phyloP scores from a whole-genome alignment of 1,139 yeast species.

The Magnusiomyces fungicola region DNA sequence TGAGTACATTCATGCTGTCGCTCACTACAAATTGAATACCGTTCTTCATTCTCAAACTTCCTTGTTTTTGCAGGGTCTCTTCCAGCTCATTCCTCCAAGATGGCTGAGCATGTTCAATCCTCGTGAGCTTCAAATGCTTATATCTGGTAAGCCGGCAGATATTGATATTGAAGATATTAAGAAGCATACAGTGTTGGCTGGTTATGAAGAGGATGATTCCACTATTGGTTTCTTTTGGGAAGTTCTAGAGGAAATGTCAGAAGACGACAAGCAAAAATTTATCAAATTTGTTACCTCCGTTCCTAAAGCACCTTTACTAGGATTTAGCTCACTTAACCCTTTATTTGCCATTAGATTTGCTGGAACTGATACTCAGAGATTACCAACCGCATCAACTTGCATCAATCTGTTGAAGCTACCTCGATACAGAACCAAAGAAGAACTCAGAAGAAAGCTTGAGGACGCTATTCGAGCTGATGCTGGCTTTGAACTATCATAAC shows the following conservation, averaged over 20 bases:
- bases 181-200: constrained; percentile 58
- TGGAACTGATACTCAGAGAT: constrained; percentile 45
- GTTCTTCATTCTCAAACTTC: constrained; percentile 52
- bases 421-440: constrained; percentile 56
- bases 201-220: constrained; percentile 48
- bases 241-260: constrained; percentile 58
- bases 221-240: constrained; percentile 63
- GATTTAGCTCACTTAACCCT: constrained; percentile 70
- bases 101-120: constrained; percentile 87
- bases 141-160: constrained; percentile 72
- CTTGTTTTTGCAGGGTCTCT: constrained; percentile 65
- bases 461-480: constrained; percentile 77
- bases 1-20: constrained; percentile 68
- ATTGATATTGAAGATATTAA: constrained; percentile 66
- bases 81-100: constrained; percentile 54
- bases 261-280: constrained; percentile 53
- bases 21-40: constrained; percentile 70
- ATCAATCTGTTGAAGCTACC: constrained; percentile 82
- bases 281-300: constrained; percentile 87
- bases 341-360: constrained; percentile 71
- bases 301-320: constrained; percentile 83
- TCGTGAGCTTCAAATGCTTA: constrained; percentile 70
- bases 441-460: constrained; percentile 54
- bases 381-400: constrained; percentile 94
- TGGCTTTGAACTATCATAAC: constrained; percentile 70